A percentile compares a stretch with the other conserved stretches of the same genome.
These are phyloP conservation scores for Begonia loranthoides DNA, from an alignment of 306 rosid species.

Conservation along the genomic window DNA sequence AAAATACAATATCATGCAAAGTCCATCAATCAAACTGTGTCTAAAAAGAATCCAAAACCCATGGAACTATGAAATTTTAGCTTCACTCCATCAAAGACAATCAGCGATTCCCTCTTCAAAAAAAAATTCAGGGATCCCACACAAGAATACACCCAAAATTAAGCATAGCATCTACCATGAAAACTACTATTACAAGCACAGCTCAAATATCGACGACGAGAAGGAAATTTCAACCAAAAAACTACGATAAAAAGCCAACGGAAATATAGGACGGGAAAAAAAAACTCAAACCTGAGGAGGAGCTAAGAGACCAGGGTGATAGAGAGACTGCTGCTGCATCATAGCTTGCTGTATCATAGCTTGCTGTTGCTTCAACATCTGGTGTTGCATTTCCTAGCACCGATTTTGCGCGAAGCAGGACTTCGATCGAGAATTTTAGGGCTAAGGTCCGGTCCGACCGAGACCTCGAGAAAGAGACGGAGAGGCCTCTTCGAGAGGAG, in stretches of 20 bases:
- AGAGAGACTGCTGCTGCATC: constrained; percentile 88
- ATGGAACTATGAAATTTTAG: no score
- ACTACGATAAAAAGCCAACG: constrained; percentile 12
- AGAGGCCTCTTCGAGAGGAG: constrained; percentile 11
- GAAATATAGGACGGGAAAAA: not conserved
- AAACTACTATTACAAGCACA: no score
- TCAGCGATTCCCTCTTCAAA: no score
- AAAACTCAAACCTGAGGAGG: constrained; percentile 74
- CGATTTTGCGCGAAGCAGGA: constrained; percentile 16
- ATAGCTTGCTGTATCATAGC: constrained; percentile 98
- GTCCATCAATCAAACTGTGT: no score
- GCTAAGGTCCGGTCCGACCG: constrained; percentile 28
- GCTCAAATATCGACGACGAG: no score
- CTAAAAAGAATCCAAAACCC: no score
- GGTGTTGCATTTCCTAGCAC: constrained; percentile 72
- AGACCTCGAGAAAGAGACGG: constrained; percentile 12
- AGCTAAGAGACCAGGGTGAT: constrained; percentile 92
- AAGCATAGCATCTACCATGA: no score
- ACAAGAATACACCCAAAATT: no score
- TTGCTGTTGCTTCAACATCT: constrained; percentile 92
- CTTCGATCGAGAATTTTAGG: constrained; percentile 34
- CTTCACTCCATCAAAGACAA: no score
- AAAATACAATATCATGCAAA: no score
- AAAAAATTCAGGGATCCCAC: no score
- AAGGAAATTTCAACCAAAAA: not conserved